Base-by-base conservation (phyloP, 192 early-diverging fungal genomes). In the Chytriomyces hyalinus region DNA sequence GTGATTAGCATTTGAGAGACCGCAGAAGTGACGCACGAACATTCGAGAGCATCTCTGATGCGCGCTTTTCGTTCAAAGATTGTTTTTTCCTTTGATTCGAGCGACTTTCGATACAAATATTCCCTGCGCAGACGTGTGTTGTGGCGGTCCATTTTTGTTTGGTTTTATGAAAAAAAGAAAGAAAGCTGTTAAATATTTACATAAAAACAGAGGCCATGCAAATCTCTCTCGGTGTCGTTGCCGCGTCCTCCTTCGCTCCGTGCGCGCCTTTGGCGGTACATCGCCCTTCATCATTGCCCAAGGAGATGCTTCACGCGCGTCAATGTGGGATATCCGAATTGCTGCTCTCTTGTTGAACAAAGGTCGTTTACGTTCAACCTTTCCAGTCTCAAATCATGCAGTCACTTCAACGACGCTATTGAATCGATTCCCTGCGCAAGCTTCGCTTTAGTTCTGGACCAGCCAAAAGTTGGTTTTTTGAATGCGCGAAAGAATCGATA, bases 81-180 rank as follows among this genome's bases (percentile, higher is more conserved):
- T 75, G 90, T 90, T 76, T 89, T 88, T 60, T 99, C 96, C 81
- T 97, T 95, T 49, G 92, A 85, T 87, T 99, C 97, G 6, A 97
- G 88, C 10, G 96, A 93, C 87, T 99, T 99, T 82, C 92, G 91
- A 90, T 97, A 98, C 46, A 99, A 89, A 76, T 96, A 99, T 86
- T 99, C 97, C 78, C 95, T 83, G 53, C 97, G 88, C 68, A 93
- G 87, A 47, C 97, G 91, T 36, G 94, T 90, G 44, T 62, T 61
- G 57, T 73, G 71, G 1, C 71, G 53, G 36, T 36, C 36, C 28
- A 62, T 60, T 60, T 62, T 73, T 45, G 20, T 59, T n/a, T n/a
- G 17, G 15, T 26, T 20, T 11, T 13, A 43, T 11, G 45, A 70
- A 57, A 70, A 70, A 28, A 59, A 70, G 45, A 70, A 70, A 70